phyloP scores from a whole-genome alignment of 345 rosid species.

The Brassica cretica region DNA sequence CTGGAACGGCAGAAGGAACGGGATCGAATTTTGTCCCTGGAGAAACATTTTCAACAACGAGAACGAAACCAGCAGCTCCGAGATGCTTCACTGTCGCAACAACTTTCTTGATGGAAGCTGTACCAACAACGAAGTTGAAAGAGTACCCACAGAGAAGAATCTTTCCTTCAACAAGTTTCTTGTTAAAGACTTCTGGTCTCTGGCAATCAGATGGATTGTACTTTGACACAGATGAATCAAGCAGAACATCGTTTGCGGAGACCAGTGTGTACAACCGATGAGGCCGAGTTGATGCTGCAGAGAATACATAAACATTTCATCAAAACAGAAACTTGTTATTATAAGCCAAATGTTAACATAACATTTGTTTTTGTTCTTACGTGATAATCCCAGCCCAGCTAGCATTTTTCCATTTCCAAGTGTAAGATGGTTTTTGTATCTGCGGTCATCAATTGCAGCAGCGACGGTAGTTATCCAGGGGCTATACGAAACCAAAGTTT shows the following conservation, averaged over 20 bases:
- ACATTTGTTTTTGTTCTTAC: slow-evolving; percentile 48
- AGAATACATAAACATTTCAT: neutral
- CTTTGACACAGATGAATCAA: slow-evolving; percentile 74
- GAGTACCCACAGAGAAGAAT: slow-evolving; percentile 99
- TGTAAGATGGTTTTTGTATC: slow-evolving; percentile 84
- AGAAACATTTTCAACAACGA: slow-evolving; percentile 92
- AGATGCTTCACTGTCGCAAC: slow-evolving; percentile 81
- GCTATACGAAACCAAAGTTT: slow-evolving; percentile 89
- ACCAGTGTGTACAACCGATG: slow-evolving; percentile 76
- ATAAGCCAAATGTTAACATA: neutral
- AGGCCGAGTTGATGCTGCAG: slow-evolving; percentile 82
- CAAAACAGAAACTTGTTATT: neutral
- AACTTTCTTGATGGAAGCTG: slow-evolving; percentile 94
- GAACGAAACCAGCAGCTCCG: slow-evolving; percentile 96
- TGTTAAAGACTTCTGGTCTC: slow-evolving; percentile 88
- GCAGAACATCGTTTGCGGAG: slow-evolving; percentile 90
- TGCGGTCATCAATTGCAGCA: slow-evolving; percentile 93
- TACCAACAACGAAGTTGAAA: slow-evolving; percentile 90
- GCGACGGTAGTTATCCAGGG: slow-evolving; percentile 98
- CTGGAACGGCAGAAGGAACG: slow-evolving; percentile 82
- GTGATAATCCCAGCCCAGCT: slow-evolving; percentile 81
- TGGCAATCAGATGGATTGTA: slow-evolving; percentile 95
- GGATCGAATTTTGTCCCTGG: slow-evolving; percentile 98
- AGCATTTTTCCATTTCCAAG: slow-evolving; percentile 86
- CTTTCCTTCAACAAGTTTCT: slow-evolving; percentile 78